Evolutionary conservation across 441 rosid species (phyloP).

Genomic region (Adansonia rubrostipa): DNA sequence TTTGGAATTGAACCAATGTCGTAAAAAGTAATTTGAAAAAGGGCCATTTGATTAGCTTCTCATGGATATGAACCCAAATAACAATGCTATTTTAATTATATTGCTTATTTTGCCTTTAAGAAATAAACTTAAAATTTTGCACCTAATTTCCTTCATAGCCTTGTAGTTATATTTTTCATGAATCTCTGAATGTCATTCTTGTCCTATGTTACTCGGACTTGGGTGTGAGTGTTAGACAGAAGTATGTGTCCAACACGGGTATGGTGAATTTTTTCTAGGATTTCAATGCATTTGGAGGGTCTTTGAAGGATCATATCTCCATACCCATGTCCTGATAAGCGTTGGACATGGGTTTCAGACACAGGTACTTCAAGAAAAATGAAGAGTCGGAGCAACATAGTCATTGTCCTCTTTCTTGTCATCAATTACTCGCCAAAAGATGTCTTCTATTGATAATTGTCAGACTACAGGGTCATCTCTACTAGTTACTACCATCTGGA

Average conservation of each 20-base stretch:
- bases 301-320: too few species aligned
- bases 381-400: too few species aligned
- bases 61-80: conserved; percentile 11
- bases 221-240: too few species aligned
- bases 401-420: not conserved
- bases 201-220: not conserved
- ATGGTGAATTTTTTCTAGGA: too few species aligned
- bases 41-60: not conserved
- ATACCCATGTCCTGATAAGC: too few species aligned
- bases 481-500: not conserved
- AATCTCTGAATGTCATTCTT: not conserved
- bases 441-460: conserved; percentile 4
- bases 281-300: too few species aligned
- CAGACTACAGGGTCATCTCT: not conserved
- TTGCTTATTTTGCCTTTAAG: not conserved
- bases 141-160: not conserved
- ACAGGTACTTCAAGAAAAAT: too few species aligned
- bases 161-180: not conserved
- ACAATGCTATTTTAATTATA: not conserved
- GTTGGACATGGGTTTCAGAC: too few species aligned
- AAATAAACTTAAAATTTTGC: not conserved
- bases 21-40: not conserved
- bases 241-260: too few species aligned
- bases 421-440: too few species aligned
- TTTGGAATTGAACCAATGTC: conserved; percentile 8